Percentiles rank a stretch among this genome's conserved stretches.
Conservation (phyloP, 495 filamentous ascomycete genomes). For the Penicillium maclennaniae region DNA sequence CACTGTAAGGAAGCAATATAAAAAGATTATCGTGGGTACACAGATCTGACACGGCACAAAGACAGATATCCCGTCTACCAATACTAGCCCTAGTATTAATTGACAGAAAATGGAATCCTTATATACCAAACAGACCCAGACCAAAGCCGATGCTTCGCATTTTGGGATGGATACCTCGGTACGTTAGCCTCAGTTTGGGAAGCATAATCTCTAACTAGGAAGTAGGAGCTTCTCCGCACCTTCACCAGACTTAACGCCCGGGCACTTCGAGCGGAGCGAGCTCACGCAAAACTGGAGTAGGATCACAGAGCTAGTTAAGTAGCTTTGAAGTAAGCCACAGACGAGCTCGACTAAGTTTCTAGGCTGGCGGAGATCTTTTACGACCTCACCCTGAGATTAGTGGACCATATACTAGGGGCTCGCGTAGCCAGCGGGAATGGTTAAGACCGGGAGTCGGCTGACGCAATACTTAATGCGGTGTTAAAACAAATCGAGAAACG, state of each 20-base stretch:
- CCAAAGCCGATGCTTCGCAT: not conserved
- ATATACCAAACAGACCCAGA: too few relatives aligned
- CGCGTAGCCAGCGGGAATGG: not conserved
- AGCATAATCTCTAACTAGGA: not conserved
- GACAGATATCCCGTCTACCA: too few relatives aligned
- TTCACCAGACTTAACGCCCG: not conserved
- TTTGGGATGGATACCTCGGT: not conserved
- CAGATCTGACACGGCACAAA: too few relatives aligned
- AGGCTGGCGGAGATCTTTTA: conserved; percentile 2
- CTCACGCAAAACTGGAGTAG: not conserved
- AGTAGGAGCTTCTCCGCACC: not conserved
- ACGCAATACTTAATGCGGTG: not conserved
- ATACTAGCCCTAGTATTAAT: too few relatives aligned
- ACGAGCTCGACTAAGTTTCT: not conserved
- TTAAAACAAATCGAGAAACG: not conserved
- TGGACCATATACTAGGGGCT: not conserved
- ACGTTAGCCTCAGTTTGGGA: not conserved
- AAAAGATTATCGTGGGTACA: too few relatives aligned
- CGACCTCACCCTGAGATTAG: not conserved
- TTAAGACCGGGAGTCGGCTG: not conserved
- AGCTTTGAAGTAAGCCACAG: not conserved
- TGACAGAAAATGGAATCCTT: too few relatives aligned
- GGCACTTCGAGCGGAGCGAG: not conserved
- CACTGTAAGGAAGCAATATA: too few relatives aligned
- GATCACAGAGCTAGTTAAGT: not conserved